Conservation (phyloP, 768 basidiomycete species). For the Antrodiella citrinella region DNA sequence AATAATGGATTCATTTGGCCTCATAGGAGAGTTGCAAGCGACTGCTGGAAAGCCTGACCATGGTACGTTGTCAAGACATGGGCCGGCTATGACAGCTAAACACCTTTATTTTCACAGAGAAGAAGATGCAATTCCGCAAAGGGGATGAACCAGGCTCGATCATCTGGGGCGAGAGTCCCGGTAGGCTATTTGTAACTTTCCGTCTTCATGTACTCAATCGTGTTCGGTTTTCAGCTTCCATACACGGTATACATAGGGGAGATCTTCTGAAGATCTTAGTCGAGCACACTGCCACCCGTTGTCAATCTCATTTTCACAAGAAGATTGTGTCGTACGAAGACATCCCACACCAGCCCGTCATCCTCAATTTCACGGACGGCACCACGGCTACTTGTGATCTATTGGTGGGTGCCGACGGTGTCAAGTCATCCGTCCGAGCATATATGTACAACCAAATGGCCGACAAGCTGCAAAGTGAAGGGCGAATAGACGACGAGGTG, state of each 20-base stretch:
- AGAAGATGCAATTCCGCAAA: background rate
- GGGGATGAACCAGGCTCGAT: background rate
- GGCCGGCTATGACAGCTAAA: background rate
- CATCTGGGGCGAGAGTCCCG: too few relatives aligned
- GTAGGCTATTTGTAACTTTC: too few relatives aligned
- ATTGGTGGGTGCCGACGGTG: conserved; percentile 21
- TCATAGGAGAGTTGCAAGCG: conserved; percentile 1
- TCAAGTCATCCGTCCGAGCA: conserved; percentile 13
- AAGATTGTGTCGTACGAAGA: conserved; percentile 9
- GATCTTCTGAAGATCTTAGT: conserved; percentile 12
- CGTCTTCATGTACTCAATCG: too few relatives aligned
- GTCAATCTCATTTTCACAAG: conserved; percentile 13
- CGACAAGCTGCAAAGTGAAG: background rate
- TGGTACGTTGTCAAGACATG: background rate
- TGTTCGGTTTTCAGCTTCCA: too few relatives aligned
- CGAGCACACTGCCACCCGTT: conserved; percentile 5
- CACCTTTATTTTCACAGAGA: background rate
- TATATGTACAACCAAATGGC: background rate
- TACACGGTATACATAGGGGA: conserved; percentile 12
- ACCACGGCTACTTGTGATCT: conserved; percentile 17
- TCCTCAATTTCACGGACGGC: conserved; percentile 18
- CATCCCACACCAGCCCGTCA: conserved; percentile 2
- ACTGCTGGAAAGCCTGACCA: background rate
- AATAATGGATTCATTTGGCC: conserved; percentile 7
- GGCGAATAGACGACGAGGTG: too few relatives aligned